Base-by-base conservation (phyloP, 2,329 filamentous ascomycete genomes). In the Trichoderma guizhouense region DNA sequence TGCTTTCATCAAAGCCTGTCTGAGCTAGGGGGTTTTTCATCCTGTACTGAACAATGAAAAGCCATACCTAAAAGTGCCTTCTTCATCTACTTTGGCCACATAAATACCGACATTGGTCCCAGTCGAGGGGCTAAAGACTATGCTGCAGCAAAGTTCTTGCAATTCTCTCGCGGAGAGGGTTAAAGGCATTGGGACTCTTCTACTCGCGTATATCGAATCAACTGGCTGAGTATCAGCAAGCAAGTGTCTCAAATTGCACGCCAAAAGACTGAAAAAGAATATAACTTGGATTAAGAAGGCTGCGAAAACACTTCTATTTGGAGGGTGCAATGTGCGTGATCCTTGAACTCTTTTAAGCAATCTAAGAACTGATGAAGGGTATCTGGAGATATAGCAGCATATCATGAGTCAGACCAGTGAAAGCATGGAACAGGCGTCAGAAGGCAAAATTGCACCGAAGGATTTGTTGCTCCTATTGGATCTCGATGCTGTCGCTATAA, bases 381-480 rank as follows among this genome's bases (percentile, higher is more conserved):
- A 43, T 43, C 18, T n/a, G 7, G 15, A 43, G 7, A 18, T 43
- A n/a, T 4, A 43, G 39, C 39, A 43, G 39, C 39, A n/a, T n/a
- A 43, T 43, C 7, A 43, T 43, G 39, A n/a, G 39, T 43, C 39
- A 43, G 39, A 3, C 39, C 15, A n/a, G 39, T 43, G 7, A 43
- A 43, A 21, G n/a, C n/a, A 11, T 47, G 9, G 43, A 47, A 47
- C 18, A n/a, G n/a, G 12, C 1, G n/a, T 5, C 3, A 21, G 43
- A 21, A 12, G 2, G 1, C 2, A 21, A 1, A 21, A 21, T 47
- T 3, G 6, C 43, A 5, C 43, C 0, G n/a, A 2, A 5, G 43
- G n/a, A 47, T 21, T 21, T 47, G n/a, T 21, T 21, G n/a, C 9
- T 47, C 12, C 43, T 47, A 3, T 1, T 21, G 5, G 43, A 47